Evolutionary conservation across 805 yeast species (phyloP), one percentile per base, ranked within the genome.

Genomic region (Cyberlindnera samutprakarnensis): DNA sequence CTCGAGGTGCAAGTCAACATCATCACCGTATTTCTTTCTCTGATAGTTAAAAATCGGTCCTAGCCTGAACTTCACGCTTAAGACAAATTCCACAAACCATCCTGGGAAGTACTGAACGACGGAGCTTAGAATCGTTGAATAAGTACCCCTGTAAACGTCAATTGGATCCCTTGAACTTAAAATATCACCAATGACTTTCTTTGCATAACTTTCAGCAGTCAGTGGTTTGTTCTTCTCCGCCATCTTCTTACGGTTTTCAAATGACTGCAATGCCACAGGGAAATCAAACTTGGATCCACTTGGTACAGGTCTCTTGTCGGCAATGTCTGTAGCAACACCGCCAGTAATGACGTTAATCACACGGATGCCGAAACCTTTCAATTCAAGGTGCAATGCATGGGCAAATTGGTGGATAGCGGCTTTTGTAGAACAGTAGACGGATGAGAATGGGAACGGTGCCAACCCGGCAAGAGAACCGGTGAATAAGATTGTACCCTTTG

Each of bases 391-490:
- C 35, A 83, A 57, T 2, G 67, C 68, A 25, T 72, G 68, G 0
- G 85, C 81, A 47, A 75, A 83, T 43, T 72, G 78, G 42, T 80
- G 85, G 36, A 83, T 73, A 0, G 90, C 88, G 6, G 88, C 85
- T 47, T 83, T 83, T 2, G 80, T 53, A 2, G 88, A 66, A 20
- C 77, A 68, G 49, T 83, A 83, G 19, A 75, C 61, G 11, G 78
- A 64, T 1, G 78, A 73, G 53, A 76, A 81, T 17, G 94, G 94
- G 59, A 82, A 75, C 3, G 84, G 76, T 10, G 68, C 56, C 12
- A 72, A 33, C 1, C 85, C 92, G 12, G 80, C 70, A 3, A 78
- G 53, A 4, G 88, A 78, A 2, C 92, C 92, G 1, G 92, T 81
- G 54, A 78, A 80, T 0, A 78, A 75, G 36, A 83, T 69, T 0